Percentiles rank a stretch among this genome's conserved stretches.
Conservation (phyloP, 2,329 filamentous ascomycete species). For the Aspergillus floridensis region DNA sequence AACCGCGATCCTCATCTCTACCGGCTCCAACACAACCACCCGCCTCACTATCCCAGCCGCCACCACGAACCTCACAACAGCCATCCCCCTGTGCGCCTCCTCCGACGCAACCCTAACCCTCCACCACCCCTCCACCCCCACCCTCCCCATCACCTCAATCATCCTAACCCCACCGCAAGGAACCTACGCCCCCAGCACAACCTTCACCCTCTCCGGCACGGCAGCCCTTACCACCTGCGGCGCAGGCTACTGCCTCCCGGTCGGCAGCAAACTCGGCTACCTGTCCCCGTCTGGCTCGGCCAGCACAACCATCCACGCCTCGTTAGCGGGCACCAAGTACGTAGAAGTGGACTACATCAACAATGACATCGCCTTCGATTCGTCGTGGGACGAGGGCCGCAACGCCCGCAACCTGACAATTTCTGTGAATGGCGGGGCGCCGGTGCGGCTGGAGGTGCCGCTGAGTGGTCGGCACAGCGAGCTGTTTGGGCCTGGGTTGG, state of each 20-base stretch:
- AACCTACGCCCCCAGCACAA: slow-evolving; percentile 43
- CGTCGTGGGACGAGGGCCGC: slow-evolving; percentile 44
- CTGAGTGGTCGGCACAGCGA: slow-evolving; percentile 40
- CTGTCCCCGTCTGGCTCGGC: slow-evolving; percentile 33
- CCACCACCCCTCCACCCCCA: slow-evolving; percentile 2
- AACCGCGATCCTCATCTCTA: slow-evolving; percentile 8
- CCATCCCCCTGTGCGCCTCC: slow-evolving; percentile 21
- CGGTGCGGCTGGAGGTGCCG: slow-evolving; percentile 51
- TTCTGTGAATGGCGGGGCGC: slow-evolving; percentile 43
- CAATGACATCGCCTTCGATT: slow-evolving; percentile 49
- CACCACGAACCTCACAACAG: slow-evolving; percentile 7
- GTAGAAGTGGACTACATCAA: slow-evolving; percentile 54
- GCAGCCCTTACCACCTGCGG: slow-evolving; percentile 38
- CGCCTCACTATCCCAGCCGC: slow-evolving; percentile 8
- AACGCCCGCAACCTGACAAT: slow-evolving; percentile 54
- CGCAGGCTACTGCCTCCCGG: slow-evolving; percentile 42
- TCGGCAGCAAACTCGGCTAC: slow-evolving; percentile 45
- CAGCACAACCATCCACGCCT: slow-evolving; percentile 37
- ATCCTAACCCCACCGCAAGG: slow-evolving; percentile 21
- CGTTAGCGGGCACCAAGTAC: slow-evolving; percentile 36
- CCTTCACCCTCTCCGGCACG: slow-evolving; percentile 39
- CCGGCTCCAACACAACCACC: slow-evolving; percentile 2
- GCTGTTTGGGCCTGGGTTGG: slow-evolving; percentile 42
- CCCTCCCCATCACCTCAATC: slow-evolving; percentile 22
- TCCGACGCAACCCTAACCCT: slow-evolving; percentile 27